Percentiles rank a stretch among this genome's conserved stretches.
Evolutionary conservation across 1,284 basidiomycete genomes (phyloP).

Genomic region (Trametes polyzona): DNA sequence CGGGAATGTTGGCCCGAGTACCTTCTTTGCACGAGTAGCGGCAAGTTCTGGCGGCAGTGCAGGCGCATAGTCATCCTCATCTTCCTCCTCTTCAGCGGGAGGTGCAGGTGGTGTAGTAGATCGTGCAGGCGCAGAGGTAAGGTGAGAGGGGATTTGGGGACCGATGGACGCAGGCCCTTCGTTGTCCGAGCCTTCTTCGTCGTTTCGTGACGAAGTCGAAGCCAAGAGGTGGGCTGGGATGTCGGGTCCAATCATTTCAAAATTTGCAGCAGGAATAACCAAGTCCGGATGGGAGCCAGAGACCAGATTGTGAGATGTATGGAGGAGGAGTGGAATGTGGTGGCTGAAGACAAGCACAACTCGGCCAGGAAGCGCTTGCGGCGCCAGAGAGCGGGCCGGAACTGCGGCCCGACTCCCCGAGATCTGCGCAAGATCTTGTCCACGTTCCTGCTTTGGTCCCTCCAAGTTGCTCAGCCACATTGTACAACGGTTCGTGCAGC

Average conservation of each 20-base stretch:
- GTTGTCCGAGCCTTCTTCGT: constrained; percentile 13
- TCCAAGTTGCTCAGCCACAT: too few species aligned
- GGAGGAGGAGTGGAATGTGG: neutral
- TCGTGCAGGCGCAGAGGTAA: neutral
- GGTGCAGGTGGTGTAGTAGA: neutral
- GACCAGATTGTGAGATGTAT: too few species aligned
- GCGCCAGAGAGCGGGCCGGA: neutral
- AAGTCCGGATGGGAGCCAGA: too few species aligned
- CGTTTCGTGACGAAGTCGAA: constrained; percentile 2
- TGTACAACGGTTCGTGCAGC: too few species aligned
- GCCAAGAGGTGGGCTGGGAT: constrained; percentile 47
- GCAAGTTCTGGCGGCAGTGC: constrained; percentile 66
- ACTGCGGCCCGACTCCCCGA: neutral
- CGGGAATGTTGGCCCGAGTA: constrained; percentile 45
- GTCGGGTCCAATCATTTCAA: constrained; percentile 53
- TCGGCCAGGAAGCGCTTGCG: neutral
- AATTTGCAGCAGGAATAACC: too few species aligned
- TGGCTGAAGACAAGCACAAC: neutral
- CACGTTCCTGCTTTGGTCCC: too few species aligned
- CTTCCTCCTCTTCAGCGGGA: constrained; percentile 35
- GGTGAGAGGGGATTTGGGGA: constrained; percentile 22
- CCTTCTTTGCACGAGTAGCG: constrained; percentile 39
- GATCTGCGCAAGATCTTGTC: constrained; percentile 21
- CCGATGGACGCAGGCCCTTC: constrained; percentile 23
- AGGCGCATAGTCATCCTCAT: constrained; percentile 63